These are phyloP conservation scores for Verticillium klebahnii DNA, from an alignment of 2,329 filamentous ascomycete species.

Conservation along the genomic window DNA sequence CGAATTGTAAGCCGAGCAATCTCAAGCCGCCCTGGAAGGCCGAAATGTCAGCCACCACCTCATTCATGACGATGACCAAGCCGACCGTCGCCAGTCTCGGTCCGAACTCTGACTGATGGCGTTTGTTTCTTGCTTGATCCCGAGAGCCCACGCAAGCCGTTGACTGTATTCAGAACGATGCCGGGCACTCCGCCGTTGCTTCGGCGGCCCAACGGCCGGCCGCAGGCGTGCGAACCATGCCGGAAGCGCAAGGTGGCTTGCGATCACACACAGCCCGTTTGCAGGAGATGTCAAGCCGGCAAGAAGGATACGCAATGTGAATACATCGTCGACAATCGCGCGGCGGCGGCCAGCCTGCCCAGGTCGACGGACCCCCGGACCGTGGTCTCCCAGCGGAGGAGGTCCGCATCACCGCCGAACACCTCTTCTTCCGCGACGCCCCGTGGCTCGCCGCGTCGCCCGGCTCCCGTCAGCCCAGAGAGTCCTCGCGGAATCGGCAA, in stretches of 20 bases:
- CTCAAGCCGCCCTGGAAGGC: not conserved
- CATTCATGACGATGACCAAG: not conserved
- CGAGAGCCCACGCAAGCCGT: not conserved
- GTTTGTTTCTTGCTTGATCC: not conserved
- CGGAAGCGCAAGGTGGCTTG: conserved; percentile 36
- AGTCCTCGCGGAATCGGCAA: not conserved
- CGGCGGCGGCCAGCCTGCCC: not conserved
- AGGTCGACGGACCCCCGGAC: not conserved
- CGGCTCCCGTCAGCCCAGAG: not conserved
- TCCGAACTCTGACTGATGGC: not conserved
- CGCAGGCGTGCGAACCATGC: conserved; percentile 28
- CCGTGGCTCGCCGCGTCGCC: not conserved
- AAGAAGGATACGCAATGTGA: conserved; percentile 25
- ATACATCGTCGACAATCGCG: conserved; percentile 21
- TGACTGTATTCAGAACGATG: not conserved
- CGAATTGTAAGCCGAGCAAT: not conserved
- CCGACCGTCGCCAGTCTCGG: not conserved
- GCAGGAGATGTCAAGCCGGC: conserved; percentile 29
- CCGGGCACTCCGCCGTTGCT: not conserved
- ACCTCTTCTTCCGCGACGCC: not conserved
- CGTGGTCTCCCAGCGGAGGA: not conserved
- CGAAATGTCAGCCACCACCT: not conserved
- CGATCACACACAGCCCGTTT: conserved; percentile 32
- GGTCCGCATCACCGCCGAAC: not conserved
- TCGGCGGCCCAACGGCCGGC: not conserved